Conservation (phyloP, 768 basidiomycete species). For the Mycena polygramma region DNA sequence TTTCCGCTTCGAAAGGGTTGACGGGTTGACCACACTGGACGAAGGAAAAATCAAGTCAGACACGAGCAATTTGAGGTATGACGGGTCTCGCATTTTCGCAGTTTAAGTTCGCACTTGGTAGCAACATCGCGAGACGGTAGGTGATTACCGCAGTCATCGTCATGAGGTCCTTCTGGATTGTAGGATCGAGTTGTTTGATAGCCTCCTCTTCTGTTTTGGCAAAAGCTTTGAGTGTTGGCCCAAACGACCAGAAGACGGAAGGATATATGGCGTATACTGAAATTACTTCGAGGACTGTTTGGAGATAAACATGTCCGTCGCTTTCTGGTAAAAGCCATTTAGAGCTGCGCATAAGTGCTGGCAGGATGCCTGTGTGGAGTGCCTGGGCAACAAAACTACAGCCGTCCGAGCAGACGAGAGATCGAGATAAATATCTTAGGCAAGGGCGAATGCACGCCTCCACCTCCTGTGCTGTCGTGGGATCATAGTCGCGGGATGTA, state of each 20-base stretch:
- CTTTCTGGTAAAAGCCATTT: not conserved
- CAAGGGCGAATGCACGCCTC: not conserved
- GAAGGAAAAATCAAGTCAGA: not conserved
- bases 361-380: not conserved
- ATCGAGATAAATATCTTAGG: not conserved
- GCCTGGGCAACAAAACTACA: not conserved
- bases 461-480: not conserved
- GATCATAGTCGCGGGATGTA: not conserved
- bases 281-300: not conserved
- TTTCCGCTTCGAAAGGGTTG: not conserved
- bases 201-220: not conserved
- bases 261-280: slow-evolving; percentile 15
- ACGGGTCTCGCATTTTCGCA: not conserved
- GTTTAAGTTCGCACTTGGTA: not conserved
- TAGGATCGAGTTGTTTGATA: not conserved
- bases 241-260: slow-evolving; percentile 4
- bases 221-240: not conserved
- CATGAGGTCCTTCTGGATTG: no score
- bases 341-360: slow-evolving; percentile 1
- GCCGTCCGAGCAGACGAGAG: not conserved
- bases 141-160: no score
- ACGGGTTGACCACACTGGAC: not conserved
- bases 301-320: not conserved
- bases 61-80: not conserved
- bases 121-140: not conserved